phyloP scores from a whole-genome alignment of 2,329 filamentous ascomycete species.

The Tympanopsis confertula region DNA sequence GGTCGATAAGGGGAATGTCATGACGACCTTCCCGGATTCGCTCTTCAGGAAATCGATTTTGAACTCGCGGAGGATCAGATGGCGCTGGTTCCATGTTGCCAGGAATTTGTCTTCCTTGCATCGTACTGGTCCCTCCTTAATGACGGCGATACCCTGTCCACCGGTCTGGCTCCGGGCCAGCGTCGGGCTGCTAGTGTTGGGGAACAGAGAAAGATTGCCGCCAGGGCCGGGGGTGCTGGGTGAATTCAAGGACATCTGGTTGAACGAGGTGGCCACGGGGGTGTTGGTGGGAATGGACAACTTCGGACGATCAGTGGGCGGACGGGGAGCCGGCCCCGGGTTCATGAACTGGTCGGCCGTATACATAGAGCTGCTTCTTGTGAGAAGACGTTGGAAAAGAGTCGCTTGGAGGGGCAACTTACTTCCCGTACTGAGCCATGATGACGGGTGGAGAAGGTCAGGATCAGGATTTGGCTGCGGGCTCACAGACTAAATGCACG shows the following conservation, averaged over 20 bases:
- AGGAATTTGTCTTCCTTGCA: slow-evolving; percentile 88
- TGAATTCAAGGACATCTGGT: slow-evolving; percentile 29
- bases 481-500: too few species aligned
- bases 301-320: slow-evolving; percentile 72
- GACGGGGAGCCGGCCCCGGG: slow-evolving; percentile 83
- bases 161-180: slow-evolving; percentile 39
- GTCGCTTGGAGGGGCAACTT: too few species aligned
- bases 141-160: slow-evolving; percentile 57
- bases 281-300: slow-evolving; percentile 65
- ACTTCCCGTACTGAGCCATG: too few species aligned
- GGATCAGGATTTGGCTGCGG: too few species aligned
- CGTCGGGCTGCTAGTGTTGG: slow-evolving; percentile 55
- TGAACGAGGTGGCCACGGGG: slow-evolving; percentile 49
- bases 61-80: slow-evolving; percentile 81
- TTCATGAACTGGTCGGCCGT: slow-evolving; percentile 76
- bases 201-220: slow-evolving; percentile 53
- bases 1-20: slow-evolving; percentile 74
- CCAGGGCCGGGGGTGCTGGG: neutral
- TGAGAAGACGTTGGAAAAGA: too few species aligned
- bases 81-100: slow-evolving; percentile 80
- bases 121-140: slow-evolving; percentile 72
- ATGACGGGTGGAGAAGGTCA: too few species aligned
- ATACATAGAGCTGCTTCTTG: too few species aligned
- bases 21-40: slow-evolving; percentile 76
- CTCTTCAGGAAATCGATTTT: slow-evolving; percentile 90